phyloP scores from a whole-genome alignment of 148 eudicot genomes.

The Fagopyrum homotropicum region DNA sequence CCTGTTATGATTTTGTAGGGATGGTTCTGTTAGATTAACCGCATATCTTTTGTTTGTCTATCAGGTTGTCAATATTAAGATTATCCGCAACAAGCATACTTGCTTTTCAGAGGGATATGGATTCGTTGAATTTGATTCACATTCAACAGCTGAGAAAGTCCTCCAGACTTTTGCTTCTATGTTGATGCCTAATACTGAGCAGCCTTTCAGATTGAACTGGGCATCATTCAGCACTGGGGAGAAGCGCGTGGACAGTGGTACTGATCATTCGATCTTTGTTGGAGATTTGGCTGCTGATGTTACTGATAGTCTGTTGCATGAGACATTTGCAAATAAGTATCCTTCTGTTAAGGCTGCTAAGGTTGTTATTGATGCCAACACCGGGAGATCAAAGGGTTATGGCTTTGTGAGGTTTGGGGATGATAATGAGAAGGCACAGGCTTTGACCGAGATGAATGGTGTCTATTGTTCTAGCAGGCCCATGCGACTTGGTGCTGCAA shows the following conservation, averaged over 20 bases:
- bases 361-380: slow-evolving; percentile 85
- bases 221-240: slow-evolving; percentile 92
- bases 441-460: slow-evolving; percentile 96
- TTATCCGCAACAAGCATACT: slow-evolving; percentile 90
- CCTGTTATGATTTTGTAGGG: background rate
- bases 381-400: slow-evolving; percentile 92
- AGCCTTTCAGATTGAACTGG: slow-evolving; percentile 88
- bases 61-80: slow-evolving; percentile 31
- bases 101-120: slow-evolving; percentile 89
- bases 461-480: slow-evolving; percentile 82
- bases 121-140: slow-evolving; percentile 74
- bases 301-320: slow-evolving; percentile 67
- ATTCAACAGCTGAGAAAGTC: slow-evolving; percentile 71
- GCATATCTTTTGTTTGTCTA: background rate
- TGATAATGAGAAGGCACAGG: slow-evolving; percentile 74
- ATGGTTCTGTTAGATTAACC: background rate
- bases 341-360: slow-evolving; percentile 95
- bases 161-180: slow-evolving; percentile 48
- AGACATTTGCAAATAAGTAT: slow-evolving; percentile 71
- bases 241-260: slow-evolving; percentile 72
- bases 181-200: slow-evolving; percentile 77
- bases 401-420: slow-evolving; percentile 99
- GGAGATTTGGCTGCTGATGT: slow-evolving; percentile 99
- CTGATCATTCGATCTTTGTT: slow-evolving; percentile 94
- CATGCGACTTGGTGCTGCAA: slow-evolving; percentile 93